phyloP scores from a whole-genome alignment of 768 basidiomycete genomes.

The Pulveroboletus frians region DNA sequence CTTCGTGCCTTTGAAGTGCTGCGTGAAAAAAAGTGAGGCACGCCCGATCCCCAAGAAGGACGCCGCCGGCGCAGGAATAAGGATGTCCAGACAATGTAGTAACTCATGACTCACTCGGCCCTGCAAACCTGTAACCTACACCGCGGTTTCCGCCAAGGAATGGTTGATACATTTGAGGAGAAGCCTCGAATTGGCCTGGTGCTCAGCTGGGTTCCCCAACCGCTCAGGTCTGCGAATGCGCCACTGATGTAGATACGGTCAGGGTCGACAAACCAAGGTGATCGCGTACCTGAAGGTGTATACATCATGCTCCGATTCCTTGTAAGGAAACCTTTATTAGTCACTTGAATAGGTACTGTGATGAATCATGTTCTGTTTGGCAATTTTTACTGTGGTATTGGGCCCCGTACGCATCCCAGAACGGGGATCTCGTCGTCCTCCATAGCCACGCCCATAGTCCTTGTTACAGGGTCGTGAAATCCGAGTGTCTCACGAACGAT shows the following conservation, averaged over 20 bases:
- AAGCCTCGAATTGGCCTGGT: conserved; percentile 44
- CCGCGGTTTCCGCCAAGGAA: conserved; percentile 57
- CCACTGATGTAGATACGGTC: conserved; percentile 19
- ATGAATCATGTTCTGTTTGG: conserved; percentile 52
- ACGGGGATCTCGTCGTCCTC: conserved; percentile 52
- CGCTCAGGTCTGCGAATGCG: conserved; percentile 43
- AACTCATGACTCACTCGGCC: conserved; percentile 44
- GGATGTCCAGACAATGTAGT: neutral
- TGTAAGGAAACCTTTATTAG: conserved; percentile 49
- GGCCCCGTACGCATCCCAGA: conserved; percentile 29
- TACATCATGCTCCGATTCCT: conserved; percentile 61
- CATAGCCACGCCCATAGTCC: conserved; percentile 51
- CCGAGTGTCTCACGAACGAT: conserved; percentile 56
- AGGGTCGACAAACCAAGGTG: conserved; percentile 21
- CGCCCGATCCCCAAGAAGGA: conserved; percentile 7
- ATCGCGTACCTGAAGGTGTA: conserved; percentile 46
- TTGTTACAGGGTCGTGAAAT: conserved; percentile 52
- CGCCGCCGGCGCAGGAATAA: conserved; percentile 7
- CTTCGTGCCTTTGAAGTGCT: conserved; percentile 6
- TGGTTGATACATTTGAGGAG: conserved; percentile 45
- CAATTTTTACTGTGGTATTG: conserved; percentile 34
- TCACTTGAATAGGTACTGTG: conserved; percentile 53
- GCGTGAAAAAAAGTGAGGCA: conserved; percentile 7
- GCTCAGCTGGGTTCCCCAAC: conserved; percentile 40
- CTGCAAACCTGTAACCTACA: conserved; percentile 58